Evolutionary conservation across 2,329 filamentous ascomycete genomes (phyloP).

Genomic region (Penicillium olsonii): DNA sequence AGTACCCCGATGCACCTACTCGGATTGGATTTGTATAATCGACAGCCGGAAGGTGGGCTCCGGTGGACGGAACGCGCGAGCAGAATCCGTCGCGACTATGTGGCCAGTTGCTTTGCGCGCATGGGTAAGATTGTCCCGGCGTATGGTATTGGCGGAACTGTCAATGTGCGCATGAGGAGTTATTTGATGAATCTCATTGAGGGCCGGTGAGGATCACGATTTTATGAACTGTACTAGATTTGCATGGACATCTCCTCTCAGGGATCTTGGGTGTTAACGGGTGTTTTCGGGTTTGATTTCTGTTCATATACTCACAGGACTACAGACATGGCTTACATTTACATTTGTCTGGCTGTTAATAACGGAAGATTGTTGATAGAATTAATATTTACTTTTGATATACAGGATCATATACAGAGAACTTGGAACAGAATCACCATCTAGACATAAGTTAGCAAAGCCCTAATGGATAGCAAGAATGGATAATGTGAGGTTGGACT

Average conservation of each 20-base stretch:
- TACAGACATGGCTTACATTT: background rate
- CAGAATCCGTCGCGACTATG: slow-evolving; percentile 74
- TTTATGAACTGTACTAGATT: background rate
- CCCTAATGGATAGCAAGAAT: background rate
- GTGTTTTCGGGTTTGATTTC: background rate
- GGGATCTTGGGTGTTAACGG: background rate
- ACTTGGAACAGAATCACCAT: slow-evolving; percentile 8
- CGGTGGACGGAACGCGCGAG: slow-evolving; percentile 62
- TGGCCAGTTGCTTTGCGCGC: slow-evolving; percentile 69
- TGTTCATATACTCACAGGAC: background rate
- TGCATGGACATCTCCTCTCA: slow-evolving; percentile 10
- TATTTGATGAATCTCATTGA: slow-evolving; percentile 66
- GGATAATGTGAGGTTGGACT: slow-evolving; percentile 28
- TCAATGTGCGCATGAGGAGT: slow-evolving; percentile 72
- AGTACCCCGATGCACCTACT: slow-evolving; percentile 84
- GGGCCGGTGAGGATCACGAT: slow-evolving; percentile 22
- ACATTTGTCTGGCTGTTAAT: slow-evolving; percentile 1
- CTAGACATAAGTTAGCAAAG: slow-evolving; percentile 4
- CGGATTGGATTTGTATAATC: slow-evolving; percentile 84
- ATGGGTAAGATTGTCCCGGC: slow-evolving; percentile 86
- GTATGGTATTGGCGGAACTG: slow-evolving; percentile 84
- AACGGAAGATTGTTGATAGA: background rate
- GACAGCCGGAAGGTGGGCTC: slow-evolving; percentile 49
- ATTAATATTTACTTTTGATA: background rate
- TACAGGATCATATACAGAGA: background rate